phyloP scores from a whole-genome alignment of 495 filamentous ascomycete species.

The Bathelium albidoporum region DNA sequence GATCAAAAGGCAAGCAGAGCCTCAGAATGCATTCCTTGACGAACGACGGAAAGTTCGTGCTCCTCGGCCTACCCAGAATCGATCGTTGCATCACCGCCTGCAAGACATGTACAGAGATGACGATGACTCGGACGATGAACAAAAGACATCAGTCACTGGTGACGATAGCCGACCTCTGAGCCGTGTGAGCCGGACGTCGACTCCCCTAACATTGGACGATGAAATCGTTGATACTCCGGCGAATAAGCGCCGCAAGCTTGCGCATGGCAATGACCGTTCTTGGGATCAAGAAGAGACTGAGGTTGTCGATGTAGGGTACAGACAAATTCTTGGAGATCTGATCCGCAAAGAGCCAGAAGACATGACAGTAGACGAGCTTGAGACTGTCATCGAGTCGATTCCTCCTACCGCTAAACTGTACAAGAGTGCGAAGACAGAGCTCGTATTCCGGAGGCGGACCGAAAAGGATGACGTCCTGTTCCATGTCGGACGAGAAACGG shows the following conservation, averaged over 20 bases:
- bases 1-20: conserved; percentile 55
- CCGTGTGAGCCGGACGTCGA: conserved; percentile 60
- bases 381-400: conserved; percentile 31
- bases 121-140: conserved; percentile 49
- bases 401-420: conserved; percentile 52
- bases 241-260: conserved; percentile 28
- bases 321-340: conserved; percentile 28
- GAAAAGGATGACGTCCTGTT: conserved; percentile 76
- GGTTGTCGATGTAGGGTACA: conserved; percentile 25
- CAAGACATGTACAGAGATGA: conserved; percentile 30
- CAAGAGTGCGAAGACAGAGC: conserved; percentile 53
- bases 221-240: conserved; percentile 31
- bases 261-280: conserved; percentile 7
- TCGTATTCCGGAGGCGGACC: conserved; percentile 55
- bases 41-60: conserved; percentile 52
- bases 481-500: conserved; percentile 33
- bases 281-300: conserved; percentile 32
- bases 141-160: conserved; percentile 43
- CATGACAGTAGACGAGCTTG: conserved; percentile 33
- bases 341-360: conserved; percentile 36
- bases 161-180: conserved; percentile 77
- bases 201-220: conserved; percentile 48
- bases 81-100: conserved; percentile 46
- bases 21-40: conserved; percentile 67
- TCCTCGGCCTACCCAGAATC: conserved; percentile 41